Percentiles rank a stretch among this genome's conserved stretches.
phyloP scores from a whole-genome alignment of 1,139 yeast genomes.

The Yamadazyma sp. region DNA sequence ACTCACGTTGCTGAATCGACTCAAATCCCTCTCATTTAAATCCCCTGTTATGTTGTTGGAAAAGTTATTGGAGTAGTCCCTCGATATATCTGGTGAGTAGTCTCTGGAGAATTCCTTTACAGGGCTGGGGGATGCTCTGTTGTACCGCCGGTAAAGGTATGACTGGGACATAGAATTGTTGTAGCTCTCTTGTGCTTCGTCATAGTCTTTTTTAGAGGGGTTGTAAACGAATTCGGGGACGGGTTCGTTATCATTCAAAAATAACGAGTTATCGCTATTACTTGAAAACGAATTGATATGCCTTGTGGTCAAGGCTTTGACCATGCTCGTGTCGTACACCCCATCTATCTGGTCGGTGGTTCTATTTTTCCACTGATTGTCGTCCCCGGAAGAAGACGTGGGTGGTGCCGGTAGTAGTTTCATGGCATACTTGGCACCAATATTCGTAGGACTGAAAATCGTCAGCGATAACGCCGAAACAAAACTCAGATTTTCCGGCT shows the following conservation, averaged over 20 bases:
- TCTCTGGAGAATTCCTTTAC: slow-evolving; percentile 18
- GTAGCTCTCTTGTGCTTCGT: slow-evolving; percentile 11
- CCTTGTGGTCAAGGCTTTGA: slow-evolving; percentile 13
- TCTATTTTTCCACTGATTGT: not conserved
- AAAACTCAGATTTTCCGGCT: slow-evolving; percentile 16
- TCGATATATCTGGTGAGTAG: not conserved
- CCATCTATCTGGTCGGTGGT: slow-evolving; percentile 17
- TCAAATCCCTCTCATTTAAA: not conserved
- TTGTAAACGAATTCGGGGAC: slow-evolving; percentile 23
- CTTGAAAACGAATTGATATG: slow-evolving; percentile 24
- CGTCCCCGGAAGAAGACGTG: slow-evolving; percentile 5
- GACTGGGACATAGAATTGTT: slow-evolving; percentile 18
- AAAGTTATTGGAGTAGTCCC: not conserved
- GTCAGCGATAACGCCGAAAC: slow-evolving; percentile 21
- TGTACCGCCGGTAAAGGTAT: slow-evolving; percentile 17
- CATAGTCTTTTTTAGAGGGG: slow-evolving; percentile 21
- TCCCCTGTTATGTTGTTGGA: not conserved
- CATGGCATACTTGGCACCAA: slow-evolving; percentile 42
- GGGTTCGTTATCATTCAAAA: slow-evolving; percentile 14
- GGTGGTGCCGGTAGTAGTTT: slow-evolving; percentile 29
- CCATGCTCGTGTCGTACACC: slow-evolving; percentile 23
- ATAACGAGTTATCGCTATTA: slow-evolving; percentile 20
- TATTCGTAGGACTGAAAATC: slow-evolving; percentile 33
- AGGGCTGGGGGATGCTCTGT: slow-evolving; percentile 11
- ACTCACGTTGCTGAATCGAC: slow-evolving; percentile 1